Evolutionary conservation across 345 rosid genomes (phyloP).

Genomic region (Brassica carinata): DNA sequence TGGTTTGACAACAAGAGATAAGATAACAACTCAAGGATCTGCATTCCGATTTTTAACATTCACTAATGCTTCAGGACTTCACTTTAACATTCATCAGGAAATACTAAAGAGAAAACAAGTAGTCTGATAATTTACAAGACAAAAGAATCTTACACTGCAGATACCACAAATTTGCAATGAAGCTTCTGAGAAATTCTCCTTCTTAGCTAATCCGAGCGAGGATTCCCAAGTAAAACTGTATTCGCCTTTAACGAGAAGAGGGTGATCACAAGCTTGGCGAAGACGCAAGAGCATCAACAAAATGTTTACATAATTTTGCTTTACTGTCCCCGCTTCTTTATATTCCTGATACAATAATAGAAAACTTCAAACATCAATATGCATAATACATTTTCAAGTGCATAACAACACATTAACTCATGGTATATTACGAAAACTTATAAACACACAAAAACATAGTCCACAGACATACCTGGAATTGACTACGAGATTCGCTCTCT

Average conservation of each 20-base stretch:
- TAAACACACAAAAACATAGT: neutral
- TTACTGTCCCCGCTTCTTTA: constrained; percentile 97
- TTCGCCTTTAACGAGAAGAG: constrained; percentile 89
- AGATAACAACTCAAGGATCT: neutral
- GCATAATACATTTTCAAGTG: constrained; percentile 5
- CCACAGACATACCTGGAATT: constrained; percentile 64
- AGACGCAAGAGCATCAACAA: constrained; percentile 97
- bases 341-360: constrained; percentile 64
- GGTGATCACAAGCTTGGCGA: constrained; percentile 99
- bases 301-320: constrained; percentile 93
- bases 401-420: neutral
- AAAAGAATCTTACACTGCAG: constrained; percentile 72
- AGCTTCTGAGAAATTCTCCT: constrained; percentile 62
- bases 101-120: neutral
- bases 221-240: constrained; percentile 57
- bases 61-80: neutral
- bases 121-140: neutral
- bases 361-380: constrained; percentile 7
- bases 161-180: constrained; percentile 89
- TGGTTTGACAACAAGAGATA: constrained; percentile 3
- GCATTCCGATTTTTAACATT: neutral
- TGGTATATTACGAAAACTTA: neutral
- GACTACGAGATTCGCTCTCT: constrained; percentile 85
- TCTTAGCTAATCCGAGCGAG: constrained; percentile 62
- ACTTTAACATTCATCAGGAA: constrained; percentile 10